A percentile compares a stretch with the other conserved stretches of the same genome.
Evolutionary conservation across 2,329 filamentous ascomycete species (phyloP).

Genomic region (Dactylellina sp.): DNA sequence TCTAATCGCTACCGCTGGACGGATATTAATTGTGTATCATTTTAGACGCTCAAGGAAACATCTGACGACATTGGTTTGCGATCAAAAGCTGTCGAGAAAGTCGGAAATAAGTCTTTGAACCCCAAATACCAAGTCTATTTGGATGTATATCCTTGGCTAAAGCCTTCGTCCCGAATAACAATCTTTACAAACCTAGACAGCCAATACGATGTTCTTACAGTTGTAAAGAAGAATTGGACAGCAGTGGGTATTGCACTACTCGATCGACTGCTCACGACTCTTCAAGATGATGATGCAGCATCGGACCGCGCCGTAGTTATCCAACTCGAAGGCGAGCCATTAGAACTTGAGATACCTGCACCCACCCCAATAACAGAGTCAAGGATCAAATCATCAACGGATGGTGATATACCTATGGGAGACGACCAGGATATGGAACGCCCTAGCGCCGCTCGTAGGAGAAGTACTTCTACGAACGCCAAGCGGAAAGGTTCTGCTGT

Average conservation of each 20-base stretch:
- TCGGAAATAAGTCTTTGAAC: slow-evolving; percentile 50
- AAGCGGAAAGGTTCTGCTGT: slow-evolving; percentile 60
- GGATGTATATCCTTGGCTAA: slow-evolving; percentile 52
- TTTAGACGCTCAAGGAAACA: slow-evolving; percentile 42
- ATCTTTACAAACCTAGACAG: slow-evolving; percentile 22
- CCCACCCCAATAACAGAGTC: slow-evolving; percentile 47
- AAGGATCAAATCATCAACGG: slow-evolving; percentile 31
- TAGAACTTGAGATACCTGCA: slow-evolving; percentile 48
- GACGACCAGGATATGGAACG: slow-evolving; percentile 57
- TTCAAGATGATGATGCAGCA: slow-evolving; percentile 43
- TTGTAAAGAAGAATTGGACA: slow-evolving; percentile 49
- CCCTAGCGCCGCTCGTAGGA: slow-evolving; percentile 48
- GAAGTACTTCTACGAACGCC: slow-evolving; percentile 59
- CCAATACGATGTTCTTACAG: slow-evolving; percentile 43
- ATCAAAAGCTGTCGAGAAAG: slow-evolving; percentile 43
- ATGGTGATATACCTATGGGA: slow-evolving; percentile 59
- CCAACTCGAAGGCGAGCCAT: slow-evolving; percentile 47
- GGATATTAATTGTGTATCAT: not conserved
- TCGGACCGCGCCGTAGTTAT: slow-evolving; percentile 46
- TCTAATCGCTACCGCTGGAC: not conserved
- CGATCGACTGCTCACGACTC: slow-evolving; percentile 23
- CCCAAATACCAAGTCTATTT: slow-evolving; percentile 51
- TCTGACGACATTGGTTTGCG: slow-evolving; percentile 42
- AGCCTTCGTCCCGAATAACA: slow-evolving; percentile 35
- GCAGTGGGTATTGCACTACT: slow-evolving; percentile 48